Evolutionary conservation across 106 monocot species (phyloP), one percentile per base, ranked within the genome.

Genomic region (Allium fistulosum): DNA sequence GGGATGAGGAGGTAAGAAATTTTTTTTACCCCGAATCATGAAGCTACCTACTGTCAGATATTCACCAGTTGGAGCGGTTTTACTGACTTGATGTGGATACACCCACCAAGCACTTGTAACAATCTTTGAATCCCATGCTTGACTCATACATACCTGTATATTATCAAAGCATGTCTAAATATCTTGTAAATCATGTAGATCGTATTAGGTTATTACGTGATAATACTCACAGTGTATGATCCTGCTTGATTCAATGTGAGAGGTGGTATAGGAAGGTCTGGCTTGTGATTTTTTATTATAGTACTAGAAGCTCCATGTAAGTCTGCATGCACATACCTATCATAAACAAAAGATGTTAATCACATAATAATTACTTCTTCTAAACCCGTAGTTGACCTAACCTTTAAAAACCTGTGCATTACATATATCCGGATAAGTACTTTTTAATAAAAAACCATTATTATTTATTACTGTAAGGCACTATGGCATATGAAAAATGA

Each of bases 51-150:
- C 99, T 56, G 99, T 99, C 46, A 99, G 78, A 80, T 99, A 99
- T 68, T 99, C 99, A 11, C 99, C 99, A 11, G 99, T 93, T 0
- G 99, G 99, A 79, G 99, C 99, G 66, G 99, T 99, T 79, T 99
- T 99, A 73, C 93, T 99, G 49, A 99, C 99, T 87, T 99, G 99
- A 80, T 99, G 81, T 55, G 99, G 89, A 63, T 99, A 90, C n/a
- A 99, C 99, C 99, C 99, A 99, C 99, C 99, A 99, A 63, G 99
- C 99, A 80, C 99, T 99, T 56, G 99, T 99, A 65, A 99, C 99
- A 63, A 99, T 93, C 62, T 99, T 99, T 16, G 99, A 99, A 57
- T 93, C 83, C 99, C 99, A 99, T 46, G 99, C 99, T 63, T 99
- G 84, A 66, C 99, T 99, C 68, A 93, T 89, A 69, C 99, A 99